These are phyloP conservation scores for Rhytidiadelphus loreus DNA, from an alignment of 225 moss, liverwort and hornwort species.

Conservation along the genomic window DNA sequence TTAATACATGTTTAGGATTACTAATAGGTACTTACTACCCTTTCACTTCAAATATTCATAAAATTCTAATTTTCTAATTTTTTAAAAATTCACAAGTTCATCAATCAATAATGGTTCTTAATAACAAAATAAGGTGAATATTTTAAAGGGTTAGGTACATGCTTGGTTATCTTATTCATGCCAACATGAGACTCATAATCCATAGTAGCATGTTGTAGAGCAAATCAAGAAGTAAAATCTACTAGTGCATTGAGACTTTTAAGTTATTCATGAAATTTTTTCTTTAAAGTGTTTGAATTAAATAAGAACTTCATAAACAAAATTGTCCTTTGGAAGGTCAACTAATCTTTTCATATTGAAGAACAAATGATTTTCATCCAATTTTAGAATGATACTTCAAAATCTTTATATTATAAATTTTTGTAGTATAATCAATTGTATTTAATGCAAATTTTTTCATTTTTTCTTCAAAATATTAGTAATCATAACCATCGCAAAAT, in stretches of 20 bases:
- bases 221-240: neutral
- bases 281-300: neutral
- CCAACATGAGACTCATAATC: no score
- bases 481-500: neutral
- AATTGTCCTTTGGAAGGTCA: neutral
- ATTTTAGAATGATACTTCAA: neutral
- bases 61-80: no score
- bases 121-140: neutral
- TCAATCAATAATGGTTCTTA: neutral
- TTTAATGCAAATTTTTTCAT: no score
- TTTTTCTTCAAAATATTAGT: rapidly evolving
- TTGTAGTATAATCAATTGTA: rapidly evolving
- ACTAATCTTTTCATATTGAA: neutral
- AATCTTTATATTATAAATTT: neutral
- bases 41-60: neutral
- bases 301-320: neutral
- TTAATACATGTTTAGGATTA: rapidly evolving
- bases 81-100: neutral
- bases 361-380: neutral
- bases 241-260: neutral
- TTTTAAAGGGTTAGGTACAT: rapidly evolving
- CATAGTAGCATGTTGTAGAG: neutral
- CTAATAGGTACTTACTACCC: neutral
- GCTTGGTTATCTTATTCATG: neutral
- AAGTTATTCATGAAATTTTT: neutral